These are phyloP conservation scores for Amphicarpaea edgeworthii DNA, from an alignment of 306 rosid species.

Conservation along the genomic window DNA sequence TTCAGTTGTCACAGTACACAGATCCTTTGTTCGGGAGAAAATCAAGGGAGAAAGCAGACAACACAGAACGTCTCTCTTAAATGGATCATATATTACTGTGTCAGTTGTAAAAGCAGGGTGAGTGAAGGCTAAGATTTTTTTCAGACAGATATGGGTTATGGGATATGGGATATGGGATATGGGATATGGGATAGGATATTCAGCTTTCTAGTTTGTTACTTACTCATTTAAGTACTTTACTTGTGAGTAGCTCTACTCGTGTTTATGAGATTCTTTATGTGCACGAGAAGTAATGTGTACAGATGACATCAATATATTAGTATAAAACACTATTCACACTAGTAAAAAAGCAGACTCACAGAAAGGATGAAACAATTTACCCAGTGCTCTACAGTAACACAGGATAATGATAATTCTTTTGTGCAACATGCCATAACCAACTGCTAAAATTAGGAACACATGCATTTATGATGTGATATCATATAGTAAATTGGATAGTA, in stretches of 20 bases:
- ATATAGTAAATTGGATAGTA: neutral
- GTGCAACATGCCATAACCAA: neutral
- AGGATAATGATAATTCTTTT: neutral
- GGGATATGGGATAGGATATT: conserved; percentile 36
- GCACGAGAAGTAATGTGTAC: conserved; percentile 23
- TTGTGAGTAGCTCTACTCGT: neutral
- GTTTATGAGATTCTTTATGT: conserved; percentile 44
- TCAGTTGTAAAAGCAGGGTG: conserved; percentile 40
- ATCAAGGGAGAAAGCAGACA: conserved; percentile 43
- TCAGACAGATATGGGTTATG: conserved; percentile 27
- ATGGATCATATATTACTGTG: conserved; percentile 39
- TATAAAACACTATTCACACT: neutral
- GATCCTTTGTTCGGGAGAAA: conserved; percentile 34
- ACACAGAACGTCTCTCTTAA: conserved; percentile 32
- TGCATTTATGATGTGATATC: neutral
- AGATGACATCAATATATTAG: conserved; percentile 20
- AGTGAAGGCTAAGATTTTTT: conserved; percentile 17
- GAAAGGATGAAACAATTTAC: conserved; percentile 8
- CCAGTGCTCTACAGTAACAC: neutral
- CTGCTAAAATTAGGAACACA: neutral
- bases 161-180: conserved; percentile 27
- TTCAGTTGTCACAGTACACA: conserved; percentile 25
- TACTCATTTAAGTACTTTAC: conserved; percentile 28
- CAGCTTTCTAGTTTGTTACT: conserved; percentile 39
- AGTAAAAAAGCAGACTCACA: neutral